phyloP scores from a whole-genome alignment of 805 yeast genomes.

The Lipomyces japonicus region DNA sequence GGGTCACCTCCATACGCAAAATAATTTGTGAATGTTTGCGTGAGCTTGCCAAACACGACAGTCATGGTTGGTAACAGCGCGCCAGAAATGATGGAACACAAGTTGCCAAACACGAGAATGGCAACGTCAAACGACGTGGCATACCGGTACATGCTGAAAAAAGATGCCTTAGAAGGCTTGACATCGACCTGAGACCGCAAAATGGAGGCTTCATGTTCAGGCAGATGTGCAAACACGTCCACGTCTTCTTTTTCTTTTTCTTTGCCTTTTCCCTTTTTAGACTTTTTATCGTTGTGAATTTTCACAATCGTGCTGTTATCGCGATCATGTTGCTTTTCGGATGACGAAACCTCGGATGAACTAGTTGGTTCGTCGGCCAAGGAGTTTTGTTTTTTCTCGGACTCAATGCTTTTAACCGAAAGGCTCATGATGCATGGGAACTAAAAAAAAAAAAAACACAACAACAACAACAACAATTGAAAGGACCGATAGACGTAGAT shows the following conservation, averaged over 20 bases:
- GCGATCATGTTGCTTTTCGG: too few relatives aligned
- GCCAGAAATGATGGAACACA: constrained; percentile 31
- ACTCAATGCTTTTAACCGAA: too few relatives aligned
- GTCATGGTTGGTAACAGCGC: constrained; percentile 43
- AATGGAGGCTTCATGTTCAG: constrained; percentile 36
- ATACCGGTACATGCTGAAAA: constrained; percentile 35
- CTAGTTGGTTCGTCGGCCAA: too few relatives aligned
- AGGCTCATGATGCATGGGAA: too few relatives aligned
- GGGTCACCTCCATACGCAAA: constrained; percentile 42
- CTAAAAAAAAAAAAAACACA: too few relatives aligned
- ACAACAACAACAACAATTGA: too few relatives aligned
- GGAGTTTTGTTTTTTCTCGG: too few relatives aligned
- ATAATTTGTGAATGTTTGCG: constrained; percentile 38
- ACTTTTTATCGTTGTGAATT: background rate
- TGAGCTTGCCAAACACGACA: constrained; percentile 40
- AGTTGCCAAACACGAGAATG: constrained; percentile 34
- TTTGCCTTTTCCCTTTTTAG: background rate
- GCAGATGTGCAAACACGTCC: constrained; percentile 29
- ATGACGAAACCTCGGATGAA: too few relatives aligned
- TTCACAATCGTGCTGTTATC: background rate
- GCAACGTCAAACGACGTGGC: constrained; percentile 32
- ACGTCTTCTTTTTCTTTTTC: background rate
- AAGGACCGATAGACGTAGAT: too few relatives aligned
- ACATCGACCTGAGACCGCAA: constrained; percentile 37
- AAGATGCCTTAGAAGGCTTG: constrained; percentile 29